phyloP scores from a whole-genome alignment of 495 filamentous ascomycete species.

The Neurospora sp. region DNA sequence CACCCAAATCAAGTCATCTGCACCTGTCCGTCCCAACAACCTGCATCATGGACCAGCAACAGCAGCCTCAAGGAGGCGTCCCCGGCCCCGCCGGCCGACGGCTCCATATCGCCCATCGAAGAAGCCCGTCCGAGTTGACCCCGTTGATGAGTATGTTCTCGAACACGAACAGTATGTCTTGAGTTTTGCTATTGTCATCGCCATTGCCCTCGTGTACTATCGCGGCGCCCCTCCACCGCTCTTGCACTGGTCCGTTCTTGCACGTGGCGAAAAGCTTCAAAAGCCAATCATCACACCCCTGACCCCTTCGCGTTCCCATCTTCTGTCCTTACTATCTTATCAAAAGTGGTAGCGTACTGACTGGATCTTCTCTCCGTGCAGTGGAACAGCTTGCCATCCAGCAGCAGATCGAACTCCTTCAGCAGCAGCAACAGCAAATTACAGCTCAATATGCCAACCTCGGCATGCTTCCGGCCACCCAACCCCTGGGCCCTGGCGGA shows the following conservation, averaged over 20 bases:
- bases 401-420: constrained; percentile 95
- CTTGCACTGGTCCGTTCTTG: neutral
- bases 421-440: constrained; percentile 98
- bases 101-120: constrained; percentile 93
- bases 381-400: constrained; percentile 99
- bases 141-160: constrained; percentile 92
- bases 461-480: constrained; percentile 79
- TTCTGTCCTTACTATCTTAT: neutral
- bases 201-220: neutral
- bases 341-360: constrained; percentile 15
- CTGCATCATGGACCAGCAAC: constrained; percentile 68
- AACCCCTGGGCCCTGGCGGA: constrained; percentile 56
- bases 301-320: neutral
- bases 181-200: neutral
- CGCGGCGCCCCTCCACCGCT: neutral
- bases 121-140: constrained; percentile 95
- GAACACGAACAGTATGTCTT: constrained; percentile 42
- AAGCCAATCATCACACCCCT: neutral
- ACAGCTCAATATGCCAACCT: constrained; percentile 94
- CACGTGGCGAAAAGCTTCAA: neutral
- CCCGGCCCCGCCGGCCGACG: constrained; percentile 79
- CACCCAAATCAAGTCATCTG: neutral
- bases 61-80: constrained; percentile 51
- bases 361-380: constrained; percentile 22
- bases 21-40: neutral